These are phyloP conservation scores for Hemerocallis citrina DNA, from an alignment of 106 monocot species.

Conservation along the genomic window DNA sequence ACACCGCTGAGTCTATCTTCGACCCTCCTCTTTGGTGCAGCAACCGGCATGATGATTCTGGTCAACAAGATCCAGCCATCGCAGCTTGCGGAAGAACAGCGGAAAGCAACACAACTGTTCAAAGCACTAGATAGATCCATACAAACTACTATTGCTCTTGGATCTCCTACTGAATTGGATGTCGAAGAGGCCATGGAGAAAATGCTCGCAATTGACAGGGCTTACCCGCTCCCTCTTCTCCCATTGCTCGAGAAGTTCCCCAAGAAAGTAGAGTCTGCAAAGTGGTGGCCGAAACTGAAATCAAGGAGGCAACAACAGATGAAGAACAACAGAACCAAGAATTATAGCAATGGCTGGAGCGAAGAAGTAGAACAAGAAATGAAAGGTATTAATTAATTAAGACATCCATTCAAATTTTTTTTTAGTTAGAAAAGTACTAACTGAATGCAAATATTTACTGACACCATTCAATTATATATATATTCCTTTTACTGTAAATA, in stretches of 20 bases:
- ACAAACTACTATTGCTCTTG: conserved; percentile 10
- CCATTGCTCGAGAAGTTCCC: conserved; percentile 81
- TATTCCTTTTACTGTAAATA: too few relatives aligned
- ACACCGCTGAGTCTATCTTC: conserved; percentile 30
- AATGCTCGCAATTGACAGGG: conserved; percentile 67
- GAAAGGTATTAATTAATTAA: conserved; percentile 42
- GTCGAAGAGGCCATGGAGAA: conserved; percentile 48
- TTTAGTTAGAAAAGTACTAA: too few relatives aligned
- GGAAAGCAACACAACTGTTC: conserved; percentile 65
- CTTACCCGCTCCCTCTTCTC: conserved; percentile 60
- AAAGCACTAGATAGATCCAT: conserved; percentile 52
- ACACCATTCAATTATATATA: too few relatives aligned
- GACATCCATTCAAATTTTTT: too few relatives aligned
- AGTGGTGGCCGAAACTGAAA: conserved; percentile 58
- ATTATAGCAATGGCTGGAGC: conserved; percentile 57
- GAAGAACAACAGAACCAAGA: too few relatives aligned
- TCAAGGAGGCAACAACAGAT: not conserved
- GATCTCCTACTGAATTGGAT: conserved; percentile 8
- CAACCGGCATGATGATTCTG: conserved; percentile 28
- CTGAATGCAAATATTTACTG: too few relatives aligned
- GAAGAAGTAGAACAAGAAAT: conserved; percentile 37
- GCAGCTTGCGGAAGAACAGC: conserved; percentile 84
- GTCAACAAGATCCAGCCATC: conserved; percentile 82
- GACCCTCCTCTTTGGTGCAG: conserved; percentile 25
- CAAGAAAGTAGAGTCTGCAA: conserved; percentile 36